Percentiles rank a stretch among this genome's conserved stretches.
Evolutionary conservation across 139 green algal genomes (phyloP).

Genomic region (Chlorella sp.): DNA sequence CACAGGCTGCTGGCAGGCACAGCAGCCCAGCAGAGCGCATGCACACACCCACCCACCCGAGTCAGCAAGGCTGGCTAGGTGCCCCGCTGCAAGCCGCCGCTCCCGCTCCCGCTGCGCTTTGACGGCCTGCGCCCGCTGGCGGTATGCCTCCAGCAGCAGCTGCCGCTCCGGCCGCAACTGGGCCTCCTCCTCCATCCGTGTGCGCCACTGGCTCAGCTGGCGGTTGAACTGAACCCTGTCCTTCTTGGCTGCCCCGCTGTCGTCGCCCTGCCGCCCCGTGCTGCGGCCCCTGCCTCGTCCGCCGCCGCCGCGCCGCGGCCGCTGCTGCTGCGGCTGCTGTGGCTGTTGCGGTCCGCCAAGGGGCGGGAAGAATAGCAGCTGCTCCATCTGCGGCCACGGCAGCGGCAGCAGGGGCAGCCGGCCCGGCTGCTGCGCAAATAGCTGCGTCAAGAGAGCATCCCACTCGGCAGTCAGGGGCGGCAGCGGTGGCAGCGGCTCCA

Average conservation of each 20-base stretch:
- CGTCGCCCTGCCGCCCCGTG: not conserved
- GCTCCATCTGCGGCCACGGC: not conserved
- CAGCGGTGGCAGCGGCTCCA: not conserved
- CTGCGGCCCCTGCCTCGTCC: not conserved
- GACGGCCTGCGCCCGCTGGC: slow-evolving; percentile 10
- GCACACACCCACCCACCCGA: not conserved
- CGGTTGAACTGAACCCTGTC: too few species aligned
- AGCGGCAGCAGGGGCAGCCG: slow-evolving; percentile 4
- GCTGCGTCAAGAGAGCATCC: not conserved
- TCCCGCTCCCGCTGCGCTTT: not conserved
- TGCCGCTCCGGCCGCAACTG: not conserved
- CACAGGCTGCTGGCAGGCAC: too few species aligned
- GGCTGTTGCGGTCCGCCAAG: not conserved
- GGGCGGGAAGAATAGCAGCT: not conserved
- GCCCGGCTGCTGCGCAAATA: not conserved
- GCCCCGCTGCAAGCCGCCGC: not conserved
- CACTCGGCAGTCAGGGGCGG: not conserved
- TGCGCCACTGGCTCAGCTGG: too few species aligned
- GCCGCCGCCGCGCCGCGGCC: not conserved
- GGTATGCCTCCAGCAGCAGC: not conserved
- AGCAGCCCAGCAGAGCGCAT: too few species aligned
- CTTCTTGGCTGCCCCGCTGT: too few species aligned
- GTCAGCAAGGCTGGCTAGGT: not conserved
- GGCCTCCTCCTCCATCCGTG: too few species aligned
- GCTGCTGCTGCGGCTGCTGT: not conserved